Evolutionary conservation across 139 green algal genomes (phyloP), one percentile per base, ranked within the genome.

Genomic region (Tetraselmis striata): DNA sequence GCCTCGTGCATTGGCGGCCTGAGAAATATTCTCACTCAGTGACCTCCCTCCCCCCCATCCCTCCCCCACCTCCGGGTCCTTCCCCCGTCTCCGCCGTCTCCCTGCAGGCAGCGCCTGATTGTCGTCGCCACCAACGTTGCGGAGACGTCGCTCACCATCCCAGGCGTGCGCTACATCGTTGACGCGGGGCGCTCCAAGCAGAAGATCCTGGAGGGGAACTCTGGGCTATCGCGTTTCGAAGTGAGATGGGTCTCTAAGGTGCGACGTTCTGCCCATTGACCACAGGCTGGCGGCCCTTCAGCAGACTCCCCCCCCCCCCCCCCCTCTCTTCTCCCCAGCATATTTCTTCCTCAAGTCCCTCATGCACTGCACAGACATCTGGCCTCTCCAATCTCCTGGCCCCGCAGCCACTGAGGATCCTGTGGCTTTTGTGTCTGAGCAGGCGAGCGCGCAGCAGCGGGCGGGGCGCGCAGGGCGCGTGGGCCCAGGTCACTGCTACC

Each of bases 111-210:
- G 32, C 85, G 96, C 27, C 89, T 98, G 2, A 92, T 99, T 24
- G 89, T 99, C 0, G 95, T 99, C 2, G 94, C 96, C 1, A 99
- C 96, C 31, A 99, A 99, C 80, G 96, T 99, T 31, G 96, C 96
- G 2, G 96, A 99, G 86, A 99, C 96, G 0, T 98, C 94, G 0
- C 89, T 99, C 29, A 99, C 96, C 81, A 98, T 99, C 59, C 96
- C 96, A 59, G 94, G 95, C 79, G 92, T 95, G 29, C 91, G 94
- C 1, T 98, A 97, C 84, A 94, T 98, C 23, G 95, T 98, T 31
- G 95, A 97, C 81, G 89, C 90, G 23, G 95, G 95, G 1, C 89
- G 95, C 22, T 89, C 90, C 78, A 98, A 98, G 88, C 89, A 95
- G 88, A 94, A 93, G 82, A 82, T 95, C 30, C 79, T 97, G 32